phyloP scores from a whole-genome alignment of 2,329 filamentous ascomycete species.

The Arthroderma sp. region DNA sequence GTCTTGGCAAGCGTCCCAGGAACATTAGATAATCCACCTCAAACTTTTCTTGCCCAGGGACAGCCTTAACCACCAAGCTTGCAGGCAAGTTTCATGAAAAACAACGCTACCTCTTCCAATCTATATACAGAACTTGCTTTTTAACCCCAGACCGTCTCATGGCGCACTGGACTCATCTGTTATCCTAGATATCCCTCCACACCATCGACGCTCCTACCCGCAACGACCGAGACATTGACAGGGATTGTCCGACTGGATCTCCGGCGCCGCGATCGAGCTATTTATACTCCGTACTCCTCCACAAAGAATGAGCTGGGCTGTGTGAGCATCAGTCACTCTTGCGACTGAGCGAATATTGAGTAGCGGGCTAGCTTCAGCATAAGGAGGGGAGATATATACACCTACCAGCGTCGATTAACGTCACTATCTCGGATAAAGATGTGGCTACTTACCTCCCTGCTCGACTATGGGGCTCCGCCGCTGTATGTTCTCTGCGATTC shows the following conservation, averaged over 20 bases:
- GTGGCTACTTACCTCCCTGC: constrained; percentile 29
- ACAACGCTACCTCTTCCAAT: background rate
- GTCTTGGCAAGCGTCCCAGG: background rate
- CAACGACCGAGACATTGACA: background rate
- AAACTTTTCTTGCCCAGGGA: background rate
- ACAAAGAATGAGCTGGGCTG: background rate
- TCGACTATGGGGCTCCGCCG: constrained; percentile 39
- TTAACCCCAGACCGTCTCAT: background rate
- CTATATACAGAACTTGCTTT: background rate
- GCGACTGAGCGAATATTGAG: background rate
- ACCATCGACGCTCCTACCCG: background rate
- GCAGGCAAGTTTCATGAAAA: background rate
- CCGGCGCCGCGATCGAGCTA: background rate
- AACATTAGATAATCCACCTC: background rate
- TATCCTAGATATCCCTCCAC: background rate
- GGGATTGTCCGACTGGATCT: background rate
- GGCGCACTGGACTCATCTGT: background rate
- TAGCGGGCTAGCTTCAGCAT: background rate
- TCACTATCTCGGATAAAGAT: background rate
- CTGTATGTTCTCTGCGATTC: constrained; percentile 29
- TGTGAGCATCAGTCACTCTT: background rate
- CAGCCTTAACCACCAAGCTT: background rate
- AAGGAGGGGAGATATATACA: background rate
- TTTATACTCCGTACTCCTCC: background rate
- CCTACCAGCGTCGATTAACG: background rate